Evolutionary conservation across 257 asterid species (phyloP), one percentile per base, ranked within the genome.

Genomic region (Ajuga chamaepitys): DNA sequence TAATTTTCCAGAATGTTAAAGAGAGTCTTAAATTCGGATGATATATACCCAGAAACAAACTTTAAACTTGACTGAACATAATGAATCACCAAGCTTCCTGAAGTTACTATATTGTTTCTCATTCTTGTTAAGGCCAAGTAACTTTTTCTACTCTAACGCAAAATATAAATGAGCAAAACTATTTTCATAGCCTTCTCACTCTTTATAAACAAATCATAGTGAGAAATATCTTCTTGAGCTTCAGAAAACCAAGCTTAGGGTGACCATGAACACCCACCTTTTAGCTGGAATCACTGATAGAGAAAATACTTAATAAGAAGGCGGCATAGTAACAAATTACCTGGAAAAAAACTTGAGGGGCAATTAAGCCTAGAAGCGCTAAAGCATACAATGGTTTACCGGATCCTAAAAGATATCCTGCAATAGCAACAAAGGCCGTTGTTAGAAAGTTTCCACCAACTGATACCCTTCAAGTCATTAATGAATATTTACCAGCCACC

Each of bases 261-360:
- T 35, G 24, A 55, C 20, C 47, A 28, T 8, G 24, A 54, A 12
- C 26, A 8, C 6, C n/a, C 26, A 21, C 30, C 37, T 47, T 67
- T 5, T 20, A 54, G 35, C 40, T 67, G 64, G 64, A 55, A 26
- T 11, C 18, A 28, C 18, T 38, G 17, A 53, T 21, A 13, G 24
- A 21, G 32, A 16, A 1, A 22, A 55, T 32, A 40, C 35, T 38
- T n/a, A 9, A 72, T 10, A n/a, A 46, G 55, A 47, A 12, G 6
- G 59, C 32, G 14, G n/a, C 5, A 53, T 62, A 46, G 55, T 7
- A 30, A 45, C 47, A 47, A 54, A 32, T 69, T 82, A 86, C 99
- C 97, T 93, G 99, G 85, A 93, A 93, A 74, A 93, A 93, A 17
- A 93, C 83, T 86, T 93, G 97, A 30, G 99, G 99, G 35, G 64